A percentile compares a stretch with the other conserved stretches of the same genome.
Conservation (phyloP, 2,329 filamentous ascomycete genomes). For the Epichloe coenophiala region DNA sequence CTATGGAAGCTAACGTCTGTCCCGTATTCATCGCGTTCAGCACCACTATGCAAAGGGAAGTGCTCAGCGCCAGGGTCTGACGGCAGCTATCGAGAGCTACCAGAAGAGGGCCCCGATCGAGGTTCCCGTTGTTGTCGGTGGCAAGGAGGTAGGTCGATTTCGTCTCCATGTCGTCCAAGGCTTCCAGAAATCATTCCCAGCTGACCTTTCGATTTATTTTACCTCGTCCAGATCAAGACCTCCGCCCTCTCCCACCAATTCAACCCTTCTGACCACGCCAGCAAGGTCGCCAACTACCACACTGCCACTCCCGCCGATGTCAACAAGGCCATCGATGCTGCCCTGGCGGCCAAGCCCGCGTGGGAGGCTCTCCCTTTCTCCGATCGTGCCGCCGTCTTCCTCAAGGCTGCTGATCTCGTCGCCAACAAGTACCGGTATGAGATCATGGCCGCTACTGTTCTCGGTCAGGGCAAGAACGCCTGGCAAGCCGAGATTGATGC, state of each 20-base stretch:
- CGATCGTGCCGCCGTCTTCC: conserved; percentile 83
- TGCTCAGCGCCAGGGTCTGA: conserved; percentile 61
- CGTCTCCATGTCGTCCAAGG: not conserved
- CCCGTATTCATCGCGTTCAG: conserved; percentile 28
- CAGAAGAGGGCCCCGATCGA: conserved; percentile 58
- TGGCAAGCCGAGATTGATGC: conserved; percentile 99
- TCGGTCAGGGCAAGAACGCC: conserved; percentile 94
- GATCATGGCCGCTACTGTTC: conserved; percentile 89
- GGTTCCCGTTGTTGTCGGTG: conserved; percentile 72
- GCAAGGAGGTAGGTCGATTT: conserved; percentile 51
- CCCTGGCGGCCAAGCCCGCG: conserved; percentile 68
- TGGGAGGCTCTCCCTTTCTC: conserved; percentile 89
- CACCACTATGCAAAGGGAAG: conserved; percentile 83
- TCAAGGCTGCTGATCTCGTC: conserved; percentile 89
- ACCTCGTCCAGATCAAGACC: conserved; percentile 44
- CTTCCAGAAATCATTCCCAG: not conserved
- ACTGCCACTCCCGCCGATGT: conserved; percentile 69
- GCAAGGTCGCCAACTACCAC: conserved; percentile 70
- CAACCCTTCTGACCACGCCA: conserved; percentile 71
- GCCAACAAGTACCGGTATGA: conserved; percentile 90
- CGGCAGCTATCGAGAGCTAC: conserved; percentile 56
- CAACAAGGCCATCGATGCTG: conserved; percentile 65
- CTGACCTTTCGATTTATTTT: not conserved
- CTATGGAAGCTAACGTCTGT: not conserved
- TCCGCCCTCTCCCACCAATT: conserved; percentile 54